Evolutionary conservation across 805 yeast species (phyloP).

Genomic region (Myxozyma vanderwaltii): DNA sequence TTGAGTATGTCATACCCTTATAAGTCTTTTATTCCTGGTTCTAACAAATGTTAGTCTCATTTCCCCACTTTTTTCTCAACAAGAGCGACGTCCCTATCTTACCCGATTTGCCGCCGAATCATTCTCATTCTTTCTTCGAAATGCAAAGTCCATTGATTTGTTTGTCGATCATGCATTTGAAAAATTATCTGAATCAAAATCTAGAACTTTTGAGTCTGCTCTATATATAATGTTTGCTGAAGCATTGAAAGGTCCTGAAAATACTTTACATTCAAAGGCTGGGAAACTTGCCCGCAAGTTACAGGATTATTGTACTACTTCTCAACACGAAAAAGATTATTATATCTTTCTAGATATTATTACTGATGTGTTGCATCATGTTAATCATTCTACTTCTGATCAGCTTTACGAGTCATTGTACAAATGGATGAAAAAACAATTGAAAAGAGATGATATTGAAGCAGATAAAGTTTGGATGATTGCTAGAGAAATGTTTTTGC

Average conservation of each 20-base stretch:
- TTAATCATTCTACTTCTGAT: constrained; percentile 39
- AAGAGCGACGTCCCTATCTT: constrained; percentile 59
- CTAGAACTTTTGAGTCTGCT: constrained; percentile 57
- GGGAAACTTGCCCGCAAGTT: constrained; percentile 31
- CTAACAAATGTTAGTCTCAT: constrained; percentile 18
- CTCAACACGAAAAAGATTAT: constrained; percentile 10
- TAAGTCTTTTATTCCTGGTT: background rate
- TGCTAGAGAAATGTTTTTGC: constrained; percentile 34
- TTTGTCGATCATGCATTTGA: constrained; percentile 51
- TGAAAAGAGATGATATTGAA: background rate
- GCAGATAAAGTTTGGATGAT: background rate
- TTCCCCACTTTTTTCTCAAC: constrained; percentile 49
- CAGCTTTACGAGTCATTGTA: constrained; percentile 35
- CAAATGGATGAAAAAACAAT: constrained; percentile 18
- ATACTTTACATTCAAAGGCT: constrained; percentile 74
- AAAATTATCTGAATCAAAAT: constrained; percentile 42
- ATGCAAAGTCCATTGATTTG: constrained; percentile 53
- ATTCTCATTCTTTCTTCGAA: constrained; percentile 76
- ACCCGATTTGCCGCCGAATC: constrained; percentile 90
- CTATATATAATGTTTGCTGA: constrained; percentile 67
- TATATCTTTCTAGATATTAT: constrained; percentile 33
- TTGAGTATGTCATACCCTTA: constrained; percentile 62
- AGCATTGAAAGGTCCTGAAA: constrained; percentile 70
- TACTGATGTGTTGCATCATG: constrained; percentile 41
- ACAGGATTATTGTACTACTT: constrained; percentile 24